Evolutionary conservation across 495 filamentous ascomycete species (phyloP).

Genomic region (Hypomontagnella submonticulosa): DNA sequence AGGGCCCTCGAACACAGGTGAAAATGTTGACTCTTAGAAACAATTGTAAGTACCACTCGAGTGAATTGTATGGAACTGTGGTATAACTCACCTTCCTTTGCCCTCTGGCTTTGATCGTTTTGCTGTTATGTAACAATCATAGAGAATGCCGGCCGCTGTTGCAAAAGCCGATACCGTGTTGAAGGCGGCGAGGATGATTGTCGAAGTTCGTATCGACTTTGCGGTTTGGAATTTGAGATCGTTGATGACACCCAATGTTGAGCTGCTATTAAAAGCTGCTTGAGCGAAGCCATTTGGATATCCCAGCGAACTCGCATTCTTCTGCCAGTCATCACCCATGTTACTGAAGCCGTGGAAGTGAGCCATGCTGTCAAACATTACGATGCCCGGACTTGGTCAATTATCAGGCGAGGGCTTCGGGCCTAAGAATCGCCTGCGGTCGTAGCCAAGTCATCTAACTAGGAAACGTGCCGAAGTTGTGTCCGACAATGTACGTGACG

Average conservation of each 20-base stretch:
- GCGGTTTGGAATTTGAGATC: slow-evolving; percentile 56
- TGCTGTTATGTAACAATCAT: slow-evolving; percentile 54
- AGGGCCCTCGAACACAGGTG: slow-evolving; percentile 52
- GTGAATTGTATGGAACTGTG: background rate
- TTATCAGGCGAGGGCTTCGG: slow-evolving; percentile 57
- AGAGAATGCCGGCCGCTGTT: slow-evolving; percentile 57
- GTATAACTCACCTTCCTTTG: slow-evolving; percentile 33
- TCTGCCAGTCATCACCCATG: slow-evolving; percentile 52
- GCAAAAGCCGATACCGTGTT: slow-evolving; percentile 60
- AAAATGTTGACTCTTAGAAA: slow-evolving; percentile 46
- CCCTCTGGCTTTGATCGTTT: slow-evolving; percentile 40
- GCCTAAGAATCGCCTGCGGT: slow-evolving; percentile 54
- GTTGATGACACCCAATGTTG: slow-evolving; percentile 50
- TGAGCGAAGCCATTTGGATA: slow-evolving; percentile 49
- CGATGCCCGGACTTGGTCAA: slow-evolving; percentile 52
- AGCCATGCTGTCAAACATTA: slow-evolving; percentile 41
- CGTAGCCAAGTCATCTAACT: slow-evolving; percentile 62
- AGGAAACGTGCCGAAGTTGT: slow-evolving; percentile 47
- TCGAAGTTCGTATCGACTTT: slow-evolving; percentile 60
- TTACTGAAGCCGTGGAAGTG: slow-evolving; percentile 42
- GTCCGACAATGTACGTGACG: slow-evolving; percentile 46
- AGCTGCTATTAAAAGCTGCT: slow-evolving; percentile 49
- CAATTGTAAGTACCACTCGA: slow-evolving; percentile 11
- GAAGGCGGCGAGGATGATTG: slow-evolving; percentile 60
- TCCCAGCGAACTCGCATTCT: slow-evolving; percentile 50